Percentiles rank a stretch among this genome's conserved stretches.
Evolutionary conservation across 345 rosid genomes (phyloP).

Genomic region (Diplotaxis tenuifolia): DNA sequence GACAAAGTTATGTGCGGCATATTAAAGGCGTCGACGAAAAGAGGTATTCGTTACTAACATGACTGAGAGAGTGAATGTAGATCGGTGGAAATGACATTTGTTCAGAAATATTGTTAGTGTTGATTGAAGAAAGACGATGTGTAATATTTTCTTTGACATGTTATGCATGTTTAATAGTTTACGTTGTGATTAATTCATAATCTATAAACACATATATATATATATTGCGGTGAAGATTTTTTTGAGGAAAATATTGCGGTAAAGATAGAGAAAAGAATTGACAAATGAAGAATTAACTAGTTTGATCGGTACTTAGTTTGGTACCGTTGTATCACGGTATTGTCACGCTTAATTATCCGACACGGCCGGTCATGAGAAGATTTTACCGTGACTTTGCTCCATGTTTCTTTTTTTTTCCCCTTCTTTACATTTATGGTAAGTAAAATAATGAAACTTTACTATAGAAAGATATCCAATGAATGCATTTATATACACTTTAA

Average conservation of each 20-base stretch:
- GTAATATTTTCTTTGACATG: not conserved
- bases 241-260: not conserved
- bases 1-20: not conserved
- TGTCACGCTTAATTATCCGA: not conserved
- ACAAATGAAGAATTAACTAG: not conserved
- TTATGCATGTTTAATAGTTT: not conserved
- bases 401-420: not conserved
- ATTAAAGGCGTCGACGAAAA: not conserved
- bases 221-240: not conserved
- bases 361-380: not conserved
- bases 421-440: not conserved
- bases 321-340: not conserved
- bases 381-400: not conserved
- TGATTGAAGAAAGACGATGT: not conserved
- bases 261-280: not conserved
- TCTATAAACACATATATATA: not conserved
- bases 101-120: not conserved
- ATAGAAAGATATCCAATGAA: not conserved
- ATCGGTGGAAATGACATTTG: constrained; percentile 3
- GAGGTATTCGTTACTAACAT: not conserved
- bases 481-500: not conserved
- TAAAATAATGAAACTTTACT: not conserved
- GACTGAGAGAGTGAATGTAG: not conserved
- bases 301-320: not conserved
- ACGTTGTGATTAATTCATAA: not conserved